Conservation (phyloP, 306 rosid genomes). For the Notholithocarpus densiflorus region DNA sequence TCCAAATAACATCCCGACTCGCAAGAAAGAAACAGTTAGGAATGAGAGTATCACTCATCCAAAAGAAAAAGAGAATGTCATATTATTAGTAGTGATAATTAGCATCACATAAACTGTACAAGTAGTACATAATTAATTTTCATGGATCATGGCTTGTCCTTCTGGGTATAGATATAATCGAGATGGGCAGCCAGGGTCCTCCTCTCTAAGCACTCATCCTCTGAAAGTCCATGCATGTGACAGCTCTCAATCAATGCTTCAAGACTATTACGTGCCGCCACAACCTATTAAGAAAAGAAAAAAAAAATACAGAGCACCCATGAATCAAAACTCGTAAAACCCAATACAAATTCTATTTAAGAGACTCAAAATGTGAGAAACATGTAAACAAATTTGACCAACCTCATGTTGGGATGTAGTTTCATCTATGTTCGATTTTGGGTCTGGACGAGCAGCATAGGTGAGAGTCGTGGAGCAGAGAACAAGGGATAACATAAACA, state of each 20-base stretch:
- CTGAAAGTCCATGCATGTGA: conserved; percentile 17
- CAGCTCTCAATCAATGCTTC: conserved; percentile 26
- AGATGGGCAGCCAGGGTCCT: conserved; percentile 46
- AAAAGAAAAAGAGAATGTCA: background rate
- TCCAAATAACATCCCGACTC: background rate
- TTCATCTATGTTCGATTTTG: conserved; percentile 7
- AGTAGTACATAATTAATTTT: background rate
- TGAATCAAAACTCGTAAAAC: background rate
- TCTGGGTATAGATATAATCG: conserved; percentile 56
- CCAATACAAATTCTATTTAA: background rate
- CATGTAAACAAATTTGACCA: background rate
- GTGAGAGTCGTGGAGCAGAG: conserved; percentile 26
- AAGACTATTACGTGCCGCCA: background rate
- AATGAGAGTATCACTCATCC: background rate
- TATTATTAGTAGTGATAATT: background rate
- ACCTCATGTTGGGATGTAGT: conserved; percentile 12
- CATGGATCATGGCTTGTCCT: conserved; percentile 9
- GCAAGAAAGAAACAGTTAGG: background rate
- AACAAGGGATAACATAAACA: conserved; percentile 32
- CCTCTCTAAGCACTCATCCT: conserved; percentile 54
- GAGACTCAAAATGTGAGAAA: background rate
- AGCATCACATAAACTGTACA: background rate
- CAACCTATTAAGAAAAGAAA: conserved; percentile 7
- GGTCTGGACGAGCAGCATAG: conserved; percentile 32
- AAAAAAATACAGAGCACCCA: background rate